A percentile compares a stretch with the other conserved stretches of the same genome.
Evolutionary conservation across 805 yeast species (phyloP).

Genomic region (Kodamaea kaohsiungensis): DNA sequence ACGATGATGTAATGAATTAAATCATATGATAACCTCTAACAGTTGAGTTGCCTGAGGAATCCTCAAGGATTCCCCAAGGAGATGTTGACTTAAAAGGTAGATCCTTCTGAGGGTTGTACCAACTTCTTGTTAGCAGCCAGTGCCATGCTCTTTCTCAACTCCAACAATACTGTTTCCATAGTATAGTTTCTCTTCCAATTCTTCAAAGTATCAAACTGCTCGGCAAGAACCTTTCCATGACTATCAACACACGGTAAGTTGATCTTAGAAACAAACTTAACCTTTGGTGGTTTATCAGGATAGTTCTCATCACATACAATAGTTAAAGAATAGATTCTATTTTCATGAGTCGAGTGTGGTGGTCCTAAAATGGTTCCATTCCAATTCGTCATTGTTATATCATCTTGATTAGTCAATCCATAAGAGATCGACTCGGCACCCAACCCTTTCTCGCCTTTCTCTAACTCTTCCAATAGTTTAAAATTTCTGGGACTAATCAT

Average conservation of each 20-base stretch:
- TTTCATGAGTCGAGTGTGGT: slow-evolving; percentile 86
- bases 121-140: slow-evolving; percentile 76
- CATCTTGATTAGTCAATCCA: slow-evolving; percentile 88
- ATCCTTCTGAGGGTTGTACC: slow-evolving; percentile 90
- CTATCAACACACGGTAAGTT: slow-evolving; percentile 89
- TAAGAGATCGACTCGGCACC: slow-evolving; percentile 97
- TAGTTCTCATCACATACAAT: slow-evolving; percentile 81
- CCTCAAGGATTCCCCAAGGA: too few relatives aligned
- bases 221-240: slow-evolving; percentile 50
- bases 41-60: too few relatives aligned
- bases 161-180: slow-evolving; percentile 90
- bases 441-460: slow-evolving; percentile 96
- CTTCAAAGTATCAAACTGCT: slow-evolving; percentile 63
- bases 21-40: background rate
- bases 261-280: slow-evolving; percentile 77
- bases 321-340: slow-evolving; percentile 83
- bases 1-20: background rate
- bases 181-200: slow-evolving; percentile 90
- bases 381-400: slow-evolving; percentile 93
- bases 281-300: slow-evolving; percentile 87
- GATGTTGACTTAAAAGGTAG: slow-evolving; percentile 46
- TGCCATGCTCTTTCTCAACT: slow-evolving; percentile 85
- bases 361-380: slow-evolving; percentile 98
- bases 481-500: slow-evolving; percentile 80
- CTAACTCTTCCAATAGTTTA: slow-evolving; percentile 91